Conservation (phyloP, 257 asterid species). For the Petunia secreta region DNA sequence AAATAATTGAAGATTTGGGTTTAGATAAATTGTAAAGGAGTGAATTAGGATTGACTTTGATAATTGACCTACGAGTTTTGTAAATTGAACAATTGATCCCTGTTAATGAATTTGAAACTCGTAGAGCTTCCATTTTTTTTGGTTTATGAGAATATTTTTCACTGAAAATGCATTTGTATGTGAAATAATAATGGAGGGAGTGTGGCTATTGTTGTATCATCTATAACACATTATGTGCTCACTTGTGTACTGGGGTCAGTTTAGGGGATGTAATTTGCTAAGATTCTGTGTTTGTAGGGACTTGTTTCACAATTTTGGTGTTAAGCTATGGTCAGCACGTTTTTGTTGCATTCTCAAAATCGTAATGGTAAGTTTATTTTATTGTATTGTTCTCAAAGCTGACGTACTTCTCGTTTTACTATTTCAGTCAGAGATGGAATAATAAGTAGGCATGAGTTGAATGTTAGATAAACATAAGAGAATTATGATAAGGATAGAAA, state of each 20-base stretch:
- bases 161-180: not conserved
- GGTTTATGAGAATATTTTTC: not conserved
- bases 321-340: not conserved
- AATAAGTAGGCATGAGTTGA: no score
- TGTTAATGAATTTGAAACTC: slow-evolving; percentile 16
- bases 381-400: no score
- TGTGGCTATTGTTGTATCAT: slow-evolving; percentile 34
- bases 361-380: no score
- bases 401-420: no score
- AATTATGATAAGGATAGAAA: no score
- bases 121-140: slow-evolving; percentile 30
- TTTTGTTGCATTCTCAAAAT: no score
- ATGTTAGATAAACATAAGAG: no score
- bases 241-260: not conserved
- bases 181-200: slow-evolving; percentile 11
- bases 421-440: no score
- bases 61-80: slow-evolving; percentile 12
- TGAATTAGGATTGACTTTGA: slow-evolving; percentile 7
- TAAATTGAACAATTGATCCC: slow-evolving; percentile 10
- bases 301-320: not conserved
- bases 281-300: not conserved
- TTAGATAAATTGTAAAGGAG: not conserved
- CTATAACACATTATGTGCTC: slow-evolving; percentile 39
- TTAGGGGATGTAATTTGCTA: not conserved
- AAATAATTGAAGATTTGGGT: not conserved